Conservation (phyloP, 331 rosid species). For the Pyrus hybrid region DNA sequence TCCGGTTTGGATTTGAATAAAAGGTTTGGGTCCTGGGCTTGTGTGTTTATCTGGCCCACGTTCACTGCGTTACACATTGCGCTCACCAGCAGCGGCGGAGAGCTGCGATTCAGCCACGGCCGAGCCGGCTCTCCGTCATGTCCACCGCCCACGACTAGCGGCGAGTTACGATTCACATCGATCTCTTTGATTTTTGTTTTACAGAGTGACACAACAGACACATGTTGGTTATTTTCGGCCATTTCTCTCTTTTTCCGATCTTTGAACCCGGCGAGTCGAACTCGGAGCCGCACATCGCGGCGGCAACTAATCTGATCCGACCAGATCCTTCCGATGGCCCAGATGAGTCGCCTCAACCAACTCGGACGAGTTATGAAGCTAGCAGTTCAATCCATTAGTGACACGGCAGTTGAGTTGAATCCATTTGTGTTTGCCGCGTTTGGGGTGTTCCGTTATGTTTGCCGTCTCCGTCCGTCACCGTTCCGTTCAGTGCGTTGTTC, state of each 20-base stretch:
- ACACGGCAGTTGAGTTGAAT: slow-evolving; percentile 5
- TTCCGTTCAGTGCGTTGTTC: slow-evolving; percentile 23
- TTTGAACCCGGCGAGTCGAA: slow-evolving; percentile 15
- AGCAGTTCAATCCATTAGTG: neutral
- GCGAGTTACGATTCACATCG: neutral
- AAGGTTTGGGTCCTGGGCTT: too few relatives aligned
- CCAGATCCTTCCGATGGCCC: neutral
- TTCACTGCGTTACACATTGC: slow-evolving; percentile 3
- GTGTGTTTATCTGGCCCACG: too few relatives aligned
- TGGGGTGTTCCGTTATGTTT: slow-evolving; percentile 4
- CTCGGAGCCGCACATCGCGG: neutral
- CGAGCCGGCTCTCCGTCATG: slow-evolving; percentile 79
- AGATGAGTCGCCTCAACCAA: neutral
- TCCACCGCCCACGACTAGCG: slow-evolving; percentile 33
- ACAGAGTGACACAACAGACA: neutral
- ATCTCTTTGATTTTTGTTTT: slow-evolving; percentile 1
- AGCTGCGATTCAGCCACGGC: slow-evolving; percentile 54
- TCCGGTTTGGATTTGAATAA: too few relatives aligned
- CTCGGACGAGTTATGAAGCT: too few relatives aligned
- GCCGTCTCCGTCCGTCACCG: slow-evolving; percentile 4
- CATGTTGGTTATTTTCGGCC: slow-evolving; percentile 36
- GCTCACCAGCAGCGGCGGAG: slow-evolving; percentile 88
- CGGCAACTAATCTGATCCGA: neutral
- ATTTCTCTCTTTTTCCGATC: slow-evolving; percentile 15
- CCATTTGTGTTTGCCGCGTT: slow-evolving; percentile 26